These are phyloP conservation scores for Aspergillus olivimuriae DNA, from an alignment of 495 filamentous ascomycete species.

Conservation along the genomic window DNA sequence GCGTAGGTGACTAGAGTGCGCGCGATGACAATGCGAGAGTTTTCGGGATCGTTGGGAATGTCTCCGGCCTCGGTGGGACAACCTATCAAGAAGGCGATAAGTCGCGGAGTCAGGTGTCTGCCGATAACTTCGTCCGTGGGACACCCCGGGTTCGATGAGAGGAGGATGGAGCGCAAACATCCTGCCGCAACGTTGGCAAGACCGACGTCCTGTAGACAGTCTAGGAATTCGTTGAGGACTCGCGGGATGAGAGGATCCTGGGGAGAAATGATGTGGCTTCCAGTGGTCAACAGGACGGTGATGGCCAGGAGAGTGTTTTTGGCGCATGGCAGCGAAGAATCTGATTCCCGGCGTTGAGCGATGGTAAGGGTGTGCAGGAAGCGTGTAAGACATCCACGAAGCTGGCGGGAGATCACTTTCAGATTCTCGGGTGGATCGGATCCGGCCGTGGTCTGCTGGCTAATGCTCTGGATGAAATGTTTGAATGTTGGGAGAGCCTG, in stretches of 20 bases:
- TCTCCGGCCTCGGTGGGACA: constrained; percentile 48
- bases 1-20: constrained; percentile 70
- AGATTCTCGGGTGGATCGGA: constrained; percentile 26
- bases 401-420: constrained; percentile 41
- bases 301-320: constrained; percentile 86
- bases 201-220: constrained; percentile 75
- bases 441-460: constrained; percentile 30
- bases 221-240: constrained; percentile 70
- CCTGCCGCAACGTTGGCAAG: constrained; percentile 80
- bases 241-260: constrained; percentile 62
- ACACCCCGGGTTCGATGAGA: constrained; percentile 57
- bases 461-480: constrained; percentile 75
- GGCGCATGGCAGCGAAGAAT: constrained; percentile 77
- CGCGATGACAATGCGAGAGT: constrained; percentile 58
- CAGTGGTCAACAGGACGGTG: constrained; percentile 82
- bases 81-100: constrained; percentile 67
- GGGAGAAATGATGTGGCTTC: constrained; percentile 62
- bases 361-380: constrained; percentile 76
- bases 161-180: constrained; percentile 77
- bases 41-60: constrained; percentile 63
- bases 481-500: constrained; percentile 88
- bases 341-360: constrained; percentile 75
- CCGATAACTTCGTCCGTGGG: constrained; percentile 66
- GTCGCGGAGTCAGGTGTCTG: constrained; percentile 65
- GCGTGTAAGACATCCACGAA: constrained; percentile 69